These are phyloP conservation scores for Lanmaoa rubissima DNA, from an alignment of 768 basidiomycete species.

Conservation along the genomic window DNA sequence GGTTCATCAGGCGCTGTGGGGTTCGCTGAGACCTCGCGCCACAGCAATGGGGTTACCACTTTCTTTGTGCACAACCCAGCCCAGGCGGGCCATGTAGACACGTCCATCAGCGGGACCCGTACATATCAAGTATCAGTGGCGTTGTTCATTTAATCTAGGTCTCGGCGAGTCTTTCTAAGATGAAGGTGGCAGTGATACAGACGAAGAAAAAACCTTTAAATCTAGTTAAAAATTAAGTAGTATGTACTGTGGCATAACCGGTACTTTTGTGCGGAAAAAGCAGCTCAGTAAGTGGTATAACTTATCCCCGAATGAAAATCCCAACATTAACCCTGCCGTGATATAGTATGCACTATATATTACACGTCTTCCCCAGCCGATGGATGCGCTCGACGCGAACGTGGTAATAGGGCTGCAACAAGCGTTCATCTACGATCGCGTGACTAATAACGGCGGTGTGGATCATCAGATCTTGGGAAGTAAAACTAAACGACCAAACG, in stretches of 20 bases:
- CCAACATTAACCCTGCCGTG: conserved; percentile 24
- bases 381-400: conserved; percentile 22
- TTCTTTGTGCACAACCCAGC: conserved; percentile 1
- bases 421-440: conserved; percentile 30
- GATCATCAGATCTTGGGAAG: conserved; percentile 13
- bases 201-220: conserved; percentile 5
- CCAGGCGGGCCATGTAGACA: background rate
- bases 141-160: conserved; percentile 14
- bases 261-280: conserved; percentile 23
- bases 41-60: conserved; percentile 7
- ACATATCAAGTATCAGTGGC: conserved; percentile 6
- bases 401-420: conserved; percentile 10
- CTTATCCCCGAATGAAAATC: conserved; percentile 22
- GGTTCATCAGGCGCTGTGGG: conserved; percentile 10
- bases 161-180: conserved; percentile 10
- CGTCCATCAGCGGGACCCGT: conserved; percentile 2
- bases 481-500: background rate
- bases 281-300: conserved; percentile 24
- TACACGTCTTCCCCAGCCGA: conserved; percentile 16
- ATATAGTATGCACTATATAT: conserved; percentile 22
- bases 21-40: conserved; percentile 28
- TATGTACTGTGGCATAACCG: conserved; percentile 17
- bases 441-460: conserved; percentile 21
- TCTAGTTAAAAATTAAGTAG: conserved; percentile 13
- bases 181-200: conserved; percentile 13